A percentile compares a stretch with the other conserved stretches of the same genome.
phyloP scores from a whole-genome alignment of 1,284 basidiomycete species.

The Pseudozyma sp. region DNA sequence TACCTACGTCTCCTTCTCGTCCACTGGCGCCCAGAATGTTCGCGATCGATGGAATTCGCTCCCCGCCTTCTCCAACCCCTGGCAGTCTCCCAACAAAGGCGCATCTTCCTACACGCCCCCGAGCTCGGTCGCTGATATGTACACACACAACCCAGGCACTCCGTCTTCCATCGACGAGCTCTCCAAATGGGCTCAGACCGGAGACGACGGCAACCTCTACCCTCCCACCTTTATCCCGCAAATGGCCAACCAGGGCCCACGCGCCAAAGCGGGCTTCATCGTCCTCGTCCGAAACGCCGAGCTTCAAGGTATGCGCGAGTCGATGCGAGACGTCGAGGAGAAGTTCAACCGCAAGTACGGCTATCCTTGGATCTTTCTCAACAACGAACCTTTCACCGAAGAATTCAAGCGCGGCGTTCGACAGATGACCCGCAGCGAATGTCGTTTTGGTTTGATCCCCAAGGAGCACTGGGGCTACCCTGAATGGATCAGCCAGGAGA shows the following conservation, averaged over 20 bases:
- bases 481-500: slow-evolving; percentile 75
- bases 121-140: slow-evolving; percentile 53
- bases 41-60: slow-evolving; percentile 38
- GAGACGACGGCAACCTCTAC: slow-evolving; percentile 64
- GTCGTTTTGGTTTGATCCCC: slow-evolving; percentile 82
- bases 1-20: slow-evolving; percentile 56
- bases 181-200: slow-evolving; percentile 54
- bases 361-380: slow-evolving; percentile 70
- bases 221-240: slow-evolving; percentile 62
- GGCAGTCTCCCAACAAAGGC: slow-evolving; percentile 24
- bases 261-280: slow-evolving; percentile 69
- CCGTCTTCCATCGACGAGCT: slow-evolving; percentile 60
- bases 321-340: slow-evolving; percentile 63
- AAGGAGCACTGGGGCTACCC: slow-evolving; percentile 86
- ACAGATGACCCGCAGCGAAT: slow-evolving; percentile 65
- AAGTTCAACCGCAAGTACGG: slow-evolving; percentile 68
- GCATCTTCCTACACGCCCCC: slow-evolving; percentile 23
- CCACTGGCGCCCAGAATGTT: slow-evolving; percentile 40
- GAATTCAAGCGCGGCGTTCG: slow-evolving; percentile 69
- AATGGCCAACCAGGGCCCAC: slow-evolving; percentile 58
- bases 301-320: slow-evolving; percentile 58
- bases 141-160: slow-evolving; percentile 54
- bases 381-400: slow-evolving; percentile 69
- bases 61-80: slow-evolving; percentile 26
- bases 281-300: slow-evolving; percentile 68